phyloP scores from a whole-genome alignment of 2,329 filamentous ascomycete genomes.

The Cryphonectria nitschkei region DNA sequence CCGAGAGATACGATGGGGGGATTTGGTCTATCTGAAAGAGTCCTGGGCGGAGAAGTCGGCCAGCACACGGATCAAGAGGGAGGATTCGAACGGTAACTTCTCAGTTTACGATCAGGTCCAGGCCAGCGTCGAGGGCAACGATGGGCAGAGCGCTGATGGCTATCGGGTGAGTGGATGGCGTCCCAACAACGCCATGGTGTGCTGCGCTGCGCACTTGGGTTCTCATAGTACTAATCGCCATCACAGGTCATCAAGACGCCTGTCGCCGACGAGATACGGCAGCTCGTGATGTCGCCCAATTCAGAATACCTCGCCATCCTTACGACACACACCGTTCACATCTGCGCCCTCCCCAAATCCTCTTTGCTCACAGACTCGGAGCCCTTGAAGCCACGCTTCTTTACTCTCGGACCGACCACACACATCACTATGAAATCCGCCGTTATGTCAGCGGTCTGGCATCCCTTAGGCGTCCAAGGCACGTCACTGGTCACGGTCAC shows the following conservation, averaged over 20 bases:
- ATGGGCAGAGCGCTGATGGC: slow-evolving; percentile 39
- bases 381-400: slow-evolving; percentile 80
- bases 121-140: slow-evolving; percentile 34
- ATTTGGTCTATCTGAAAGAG: slow-evolving; percentile 79
- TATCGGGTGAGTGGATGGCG: slow-evolving; percentile 49
- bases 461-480: slow-evolving; percentile 83
- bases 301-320: slow-evolving; percentile 82
- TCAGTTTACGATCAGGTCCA: slow-evolving; percentile 36
- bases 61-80: slow-evolving; percentile 50
- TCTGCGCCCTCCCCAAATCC: slow-evolving; percentile 81
- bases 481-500: slow-evolving; percentile 87
- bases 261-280: slow-evolving; percentile 79
- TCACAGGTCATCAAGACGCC: slow-evolving; percentile 73
- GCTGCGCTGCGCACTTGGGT: neutral
- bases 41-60: slow-evolving; percentile 47
- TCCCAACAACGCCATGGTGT: neutral
- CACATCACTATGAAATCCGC: slow-evolving; percentile 86
- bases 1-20: slow-evolving; percentile 89
- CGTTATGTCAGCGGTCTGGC: slow-evolving; percentile 84
- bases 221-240: slow-evolving; percentile 13
- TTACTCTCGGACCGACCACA: slow-evolving; percentile 88
- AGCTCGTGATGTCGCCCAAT: slow-evolving; percentile 82
- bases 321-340: slow-evolving; percentile 85
- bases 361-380: slow-evolving; percentile 74
- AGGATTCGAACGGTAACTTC: slow-evolving; percentile 47